These are phyloP conservation scores for Candolleomyces efflorescens DNA, from an alignment of 768 basidiomycete genomes.

Conservation along the genomic window DNA sequence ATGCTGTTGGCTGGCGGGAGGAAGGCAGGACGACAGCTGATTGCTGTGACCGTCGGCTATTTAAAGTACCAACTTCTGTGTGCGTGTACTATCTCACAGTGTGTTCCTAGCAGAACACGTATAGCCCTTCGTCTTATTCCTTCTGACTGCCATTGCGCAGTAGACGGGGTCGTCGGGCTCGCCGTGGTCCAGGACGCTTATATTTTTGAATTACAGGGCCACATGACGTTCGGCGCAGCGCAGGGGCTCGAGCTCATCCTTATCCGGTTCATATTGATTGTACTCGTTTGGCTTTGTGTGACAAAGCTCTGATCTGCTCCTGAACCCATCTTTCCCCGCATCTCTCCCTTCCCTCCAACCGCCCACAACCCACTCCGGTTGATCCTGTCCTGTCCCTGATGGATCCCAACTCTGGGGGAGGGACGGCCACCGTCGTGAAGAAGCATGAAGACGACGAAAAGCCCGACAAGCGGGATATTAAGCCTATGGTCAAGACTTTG, in stretches of 20 bases:
- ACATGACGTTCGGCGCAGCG: too few relatives aligned
- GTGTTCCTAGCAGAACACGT: too few relatives aligned
- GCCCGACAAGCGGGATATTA: slow-evolving; percentile 60
- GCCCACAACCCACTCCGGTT: slow-evolving; percentile 7
- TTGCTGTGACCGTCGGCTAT: not conserved
- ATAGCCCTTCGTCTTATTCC: too few relatives aligned
- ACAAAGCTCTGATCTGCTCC: slow-evolving; percentile 6
- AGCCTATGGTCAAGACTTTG: slow-evolving; percentile 71
- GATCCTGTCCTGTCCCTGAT: slow-evolving; percentile 16
- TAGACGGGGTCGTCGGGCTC: not conserved
- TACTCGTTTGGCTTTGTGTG: slow-evolving; percentile 8
- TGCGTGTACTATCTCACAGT: not conserved
- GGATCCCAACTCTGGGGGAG: slow-evolving; percentile 25
- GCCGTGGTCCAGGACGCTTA: not conserved
- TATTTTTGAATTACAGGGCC: not conserved
- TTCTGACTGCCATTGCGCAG: not conserved
- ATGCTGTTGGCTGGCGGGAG: slow-evolving; percentile 25
- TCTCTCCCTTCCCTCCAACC: slow-evolving; percentile 20
- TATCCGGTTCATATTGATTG: slow-evolving; percentile 11
- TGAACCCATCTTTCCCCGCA: slow-evolving; percentile 30
- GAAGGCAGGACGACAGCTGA: not conserved
- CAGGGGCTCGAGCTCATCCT: not conserved
- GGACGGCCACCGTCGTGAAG: slow-evolving; percentile 40
- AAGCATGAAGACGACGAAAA: slow-evolving; percentile 62
- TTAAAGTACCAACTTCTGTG: not conserved